These are phyloP conservation scores for Papilionanthe hybrid DNA, from an alignment of 116 monocot genomes.

Conservation along the genomic window DNA sequence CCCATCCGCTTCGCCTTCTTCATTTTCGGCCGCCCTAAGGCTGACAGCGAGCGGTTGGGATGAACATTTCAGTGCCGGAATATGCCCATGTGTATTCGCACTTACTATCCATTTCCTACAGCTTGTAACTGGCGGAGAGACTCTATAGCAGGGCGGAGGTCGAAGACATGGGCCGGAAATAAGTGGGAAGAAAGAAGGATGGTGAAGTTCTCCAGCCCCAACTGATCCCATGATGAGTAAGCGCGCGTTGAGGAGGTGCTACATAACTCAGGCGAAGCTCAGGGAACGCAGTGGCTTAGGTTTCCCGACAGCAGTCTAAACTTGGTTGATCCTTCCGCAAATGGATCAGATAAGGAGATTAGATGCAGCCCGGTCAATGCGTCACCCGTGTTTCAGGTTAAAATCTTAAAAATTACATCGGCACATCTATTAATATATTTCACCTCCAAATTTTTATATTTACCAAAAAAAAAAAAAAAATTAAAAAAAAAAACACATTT, in stretches of 20 bases:
- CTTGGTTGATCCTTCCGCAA: neutral
- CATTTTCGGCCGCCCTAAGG: neutral
- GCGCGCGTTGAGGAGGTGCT: neutral
- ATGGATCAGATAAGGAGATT: too few relatives aligned
- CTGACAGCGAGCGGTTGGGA: neutral
- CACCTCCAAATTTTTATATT: neutral
- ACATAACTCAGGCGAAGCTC: neutral
- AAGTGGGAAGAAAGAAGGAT: neutral
- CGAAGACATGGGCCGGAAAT: neutral
- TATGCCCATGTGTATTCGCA: neutral
- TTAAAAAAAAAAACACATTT: too few relatives aligned
- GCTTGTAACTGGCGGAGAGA: neutral
- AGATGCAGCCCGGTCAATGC: too few relatives aligned
- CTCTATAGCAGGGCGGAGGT: neutral
- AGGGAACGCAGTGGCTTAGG: neutral
- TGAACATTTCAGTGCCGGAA: neutral
- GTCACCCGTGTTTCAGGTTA: too few relatives aligned
- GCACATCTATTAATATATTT: too few relatives aligned
- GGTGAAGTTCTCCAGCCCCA: neutral
- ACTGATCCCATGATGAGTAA: neutral
- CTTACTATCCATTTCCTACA: neutral
- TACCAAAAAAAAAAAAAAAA: too few relatives aligned
- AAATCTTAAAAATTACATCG: too few relatives aligned
- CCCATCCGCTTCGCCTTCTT: constrained; percentile 16
- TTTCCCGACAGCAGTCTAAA: neutral